A percentile compares a stretch with the other conserved stretches of the same genome.
Evolutionary conservation across 176 grass and related monocot species (phyloP).

Genomic region (barley (Hordeum vulgare)): MorexV3_pseudomolecules_assembly NC_058520.1:453775286-453775785

Average conservation of each 20-base stretch:
- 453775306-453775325: neutral
- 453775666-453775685: neutral
- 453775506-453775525: neutral
- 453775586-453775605: neutral
- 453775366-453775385: neutral
- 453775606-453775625: slow-evolving; percentile 12
- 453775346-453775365: slow-evolving; percentile 1
- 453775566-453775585: neutral
- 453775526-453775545: slow-evolving; percentile 15
- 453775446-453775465: neutral
- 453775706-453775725: neutral
- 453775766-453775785: slow-evolving; percentile 41
- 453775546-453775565: slow-evolving; percentile 28
- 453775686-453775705: neutral
- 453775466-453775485: neutral
- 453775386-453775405: neutral
- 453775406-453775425: too few relatives aligned
- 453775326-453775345: slow-evolving; percentile 21
- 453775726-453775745: neutral
- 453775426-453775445: neutral
- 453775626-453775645: neutral
- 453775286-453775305: neutral
- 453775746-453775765: slow-evolving; percentile 34
- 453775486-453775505: slow-evolving; percentile 31
- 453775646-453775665: neutral